Percentiles rank a stretch among this genome's conserved stretches.
These are phyloP conservation scores for Anisogramma anomala DNA, from an alignment of 2,329 filamentous ascomycete genomes.

Conservation along the genomic window DNA sequence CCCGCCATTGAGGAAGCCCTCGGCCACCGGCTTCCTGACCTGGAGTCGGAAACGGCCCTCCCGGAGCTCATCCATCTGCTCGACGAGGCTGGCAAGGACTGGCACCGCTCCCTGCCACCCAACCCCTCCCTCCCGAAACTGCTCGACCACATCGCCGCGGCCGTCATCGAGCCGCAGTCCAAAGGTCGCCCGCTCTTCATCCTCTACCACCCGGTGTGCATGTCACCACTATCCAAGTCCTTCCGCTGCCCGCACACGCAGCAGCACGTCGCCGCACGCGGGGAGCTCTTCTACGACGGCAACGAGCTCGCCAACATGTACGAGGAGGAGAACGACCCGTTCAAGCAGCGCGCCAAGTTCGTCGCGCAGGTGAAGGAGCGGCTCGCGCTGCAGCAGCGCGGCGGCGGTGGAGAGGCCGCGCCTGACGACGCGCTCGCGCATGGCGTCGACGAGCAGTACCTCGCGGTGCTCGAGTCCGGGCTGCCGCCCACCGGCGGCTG, in stretches of 20 bases:
- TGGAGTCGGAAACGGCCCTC: slow-evolving; percentile 44
- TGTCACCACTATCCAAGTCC: slow-evolving; percentile 85
- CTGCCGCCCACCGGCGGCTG: slow-evolving; percentile 94
- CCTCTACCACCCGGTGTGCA: slow-evolving; percentile 75
- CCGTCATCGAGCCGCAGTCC: slow-evolving; percentile 70
- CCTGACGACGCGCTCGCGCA: slow-evolving; percentile 36
- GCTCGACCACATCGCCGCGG: slow-evolving; percentile 67
- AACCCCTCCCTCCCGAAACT: slow-evolving; percentile 51
- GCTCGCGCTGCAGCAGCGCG: slow-evolving; percentile 25
- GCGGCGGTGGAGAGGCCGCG: slow-evolving; percentile 14
- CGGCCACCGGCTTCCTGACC: slow-evolving; percentile 52
- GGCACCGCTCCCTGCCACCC: slow-evolving; percentile 53
- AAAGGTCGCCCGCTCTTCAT: slow-evolving; percentile 64
- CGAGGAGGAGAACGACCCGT: slow-evolving; percentile 92
- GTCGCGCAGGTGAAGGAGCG: slow-evolving; percentile 33
- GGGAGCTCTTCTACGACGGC: slow-evolving; percentile 71
- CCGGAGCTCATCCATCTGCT: slow-evolving; percentile 41
- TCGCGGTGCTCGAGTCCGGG: slow-evolving; percentile 75
- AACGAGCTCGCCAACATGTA: slow-evolving; percentile 92
- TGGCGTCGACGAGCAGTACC: slow-evolving; percentile 64
- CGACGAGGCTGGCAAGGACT: slow-evolving; percentile 51
- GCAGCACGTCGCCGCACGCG: slow-evolving; percentile 68
- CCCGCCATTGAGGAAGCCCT: slow-evolving; percentile 62
- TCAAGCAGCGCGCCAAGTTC: slow-evolving; percentile 77
- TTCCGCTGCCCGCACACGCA: slow-evolving; percentile 56